Evolutionary conservation across 2,329 filamentous ascomycete species (phyloP), one percentile per base, ranked within the genome.

Genomic region (Stagonosporopsis chrysanthemi): DNA sequence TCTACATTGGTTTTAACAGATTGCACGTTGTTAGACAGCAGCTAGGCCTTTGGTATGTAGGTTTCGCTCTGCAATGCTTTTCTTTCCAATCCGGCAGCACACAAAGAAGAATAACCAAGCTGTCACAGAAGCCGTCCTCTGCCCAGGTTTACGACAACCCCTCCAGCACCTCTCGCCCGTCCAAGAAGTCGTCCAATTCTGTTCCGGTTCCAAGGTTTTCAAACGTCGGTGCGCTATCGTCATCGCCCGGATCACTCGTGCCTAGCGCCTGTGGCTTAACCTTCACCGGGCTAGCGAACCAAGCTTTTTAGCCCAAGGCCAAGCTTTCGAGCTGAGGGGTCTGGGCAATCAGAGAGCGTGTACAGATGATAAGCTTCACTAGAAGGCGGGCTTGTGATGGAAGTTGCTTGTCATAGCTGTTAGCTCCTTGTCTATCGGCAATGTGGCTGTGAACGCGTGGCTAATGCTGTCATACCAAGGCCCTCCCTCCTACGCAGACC

Each of bases 261-360:
- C 52, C 45, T 55, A 55, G 52, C 52, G 52, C n/a, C 52, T 55
- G 52, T 55, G 52, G 52, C 52, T 55, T 49, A 28, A 49, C 45
- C 45, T 55, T 55, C 52, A 55, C 52, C 4, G 19, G 45, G 33
- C 45, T 45, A 49, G 52, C 6, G 24, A 15, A 55, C 45, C 40
- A 55, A 55, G 52, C 52, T 55, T 45, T 55, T 45, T 28, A 19
- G 19, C 15, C 31, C 11, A 14, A 1, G 1, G n/a, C 39, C 15
- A 55, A 55, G 52, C 52, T 31, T 55, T 40, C 24, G 8, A n/a
- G 24, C 19, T 3, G 15, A 11, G 2, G 3, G 6, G 7, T 26
- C 2, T 11, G n/a, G 15, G 15, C 33, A 36, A 36, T 36, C 33
- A 36, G 33, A 36, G n/a, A 7, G n/a, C 15, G 15, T 5, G 7